Percentiles rank a stretch among this genome's conserved stretches.
Conservation (phyloP, 2,329 filamentous ascomycete genomes). For the Diaporthe citriasiana region DNA sequence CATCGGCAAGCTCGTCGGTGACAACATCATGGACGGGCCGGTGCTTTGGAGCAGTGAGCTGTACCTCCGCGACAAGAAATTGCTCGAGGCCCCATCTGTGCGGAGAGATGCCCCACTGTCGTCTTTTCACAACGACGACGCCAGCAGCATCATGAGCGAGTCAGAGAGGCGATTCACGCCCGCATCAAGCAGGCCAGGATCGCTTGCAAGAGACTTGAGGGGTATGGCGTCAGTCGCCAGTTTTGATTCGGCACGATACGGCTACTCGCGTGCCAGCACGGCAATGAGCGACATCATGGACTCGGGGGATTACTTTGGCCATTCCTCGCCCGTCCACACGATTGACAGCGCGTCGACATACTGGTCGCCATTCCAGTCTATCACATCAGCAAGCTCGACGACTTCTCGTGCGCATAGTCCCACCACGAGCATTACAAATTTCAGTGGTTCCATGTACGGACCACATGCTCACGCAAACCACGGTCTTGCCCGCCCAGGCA, state of each 20-base stretch:
- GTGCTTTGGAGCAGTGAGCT: slow-evolving; percentile 94
- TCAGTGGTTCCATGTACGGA: slow-evolving; percentile 61
- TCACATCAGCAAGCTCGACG: slow-evolving; percentile 74
- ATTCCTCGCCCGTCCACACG: slow-evolving; percentile 75
- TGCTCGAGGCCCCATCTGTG: slow-evolving; percentile 63
- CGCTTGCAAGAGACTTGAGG: slow-evolving; percentile 70
- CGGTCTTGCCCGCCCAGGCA: slow-evolving; percentile 71
- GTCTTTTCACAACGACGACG: slow-evolving; percentile 64
- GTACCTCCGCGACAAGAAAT: slow-evolving; percentile 81
- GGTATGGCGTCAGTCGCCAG: slow-evolving; percentile 77
- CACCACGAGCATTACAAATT: slow-evolving; percentile 71
- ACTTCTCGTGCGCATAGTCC: slow-evolving; percentile 72
- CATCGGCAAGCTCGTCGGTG: slow-evolving; percentile 86
- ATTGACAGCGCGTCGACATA: slow-evolving; percentile 85
- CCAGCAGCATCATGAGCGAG: slow-evolving; percentile 69
- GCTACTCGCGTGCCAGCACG: slow-evolving; percentile 68
- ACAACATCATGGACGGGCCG: slow-evolving; percentile 85
- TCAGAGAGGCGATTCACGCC: slow-evolving; percentile 63
- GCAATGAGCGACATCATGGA: slow-evolving; percentile 76
- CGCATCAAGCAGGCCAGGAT: slow-evolving; percentile 60
- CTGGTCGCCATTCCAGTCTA: slow-evolving; percentile 88
- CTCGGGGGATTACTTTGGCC: slow-evolving; percentile 78
- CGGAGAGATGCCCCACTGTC: slow-evolving; percentile 63
- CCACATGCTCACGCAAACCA: slow-evolving; percentile 61
- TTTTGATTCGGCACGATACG: slow-evolving; percentile 77